Evolutionary conservation across 805 yeast genomes (phyloP).

Genomic region (Debaryomyces hansenii): DNA sequence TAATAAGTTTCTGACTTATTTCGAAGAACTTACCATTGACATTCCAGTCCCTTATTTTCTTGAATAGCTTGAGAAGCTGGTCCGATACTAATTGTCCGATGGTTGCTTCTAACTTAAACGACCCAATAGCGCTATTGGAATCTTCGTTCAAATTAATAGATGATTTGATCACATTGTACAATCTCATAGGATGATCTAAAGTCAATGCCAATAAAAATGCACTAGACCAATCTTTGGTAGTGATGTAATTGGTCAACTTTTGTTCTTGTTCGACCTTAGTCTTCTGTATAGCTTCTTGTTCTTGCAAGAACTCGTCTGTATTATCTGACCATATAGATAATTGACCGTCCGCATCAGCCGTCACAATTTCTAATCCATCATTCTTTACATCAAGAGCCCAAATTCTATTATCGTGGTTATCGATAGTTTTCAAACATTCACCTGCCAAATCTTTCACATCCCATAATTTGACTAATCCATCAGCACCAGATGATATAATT

Average conservation of each 20-base stretch:
- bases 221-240: slow-evolving; percentile 76
- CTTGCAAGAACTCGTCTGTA: slow-evolving; percentile 69
- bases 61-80: slow-evolving; percentile 60
- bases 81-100: slow-evolving; percentile 58
- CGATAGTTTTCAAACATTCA: slow-evolving; percentile 81
- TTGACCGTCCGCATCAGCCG: slow-evolving; percentile 95
- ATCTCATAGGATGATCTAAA: slow-evolving; percentile 85
- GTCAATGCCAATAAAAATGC: slow-evolving; percentile 86
- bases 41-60: slow-evolving; percentile 92
- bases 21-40: slow-evolving; percentile 79
- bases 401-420: slow-evolving; percentile 88
- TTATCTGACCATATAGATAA: slow-evolving; percentile 87
- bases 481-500: slow-evolving; percentile 83
- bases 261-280: slow-evolving; percentile 83
- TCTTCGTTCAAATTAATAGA: slow-evolving; percentile 55
- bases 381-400: slow-evolving; percentile 79
- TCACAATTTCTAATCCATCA: slow-evolving; percentile 68
- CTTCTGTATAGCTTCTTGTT: slow-evolving; percentile 46
- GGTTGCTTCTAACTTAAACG: slow-evolving; percentile 60
- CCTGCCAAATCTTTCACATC: slow-evolving; percentile 58
- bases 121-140: slow-evolving; percentile 52
- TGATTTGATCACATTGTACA: slow-evolving; percentile 72
- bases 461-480: slow-evolving; percentile 88
- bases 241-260: slow-evolving; percentile 71
- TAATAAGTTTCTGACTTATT: slow-evolving; percentile 75